Base-by-base conservation (phyloP, 2,329 filamentous ascomycete genomes). In the Ophiostoma montium region DNA sequence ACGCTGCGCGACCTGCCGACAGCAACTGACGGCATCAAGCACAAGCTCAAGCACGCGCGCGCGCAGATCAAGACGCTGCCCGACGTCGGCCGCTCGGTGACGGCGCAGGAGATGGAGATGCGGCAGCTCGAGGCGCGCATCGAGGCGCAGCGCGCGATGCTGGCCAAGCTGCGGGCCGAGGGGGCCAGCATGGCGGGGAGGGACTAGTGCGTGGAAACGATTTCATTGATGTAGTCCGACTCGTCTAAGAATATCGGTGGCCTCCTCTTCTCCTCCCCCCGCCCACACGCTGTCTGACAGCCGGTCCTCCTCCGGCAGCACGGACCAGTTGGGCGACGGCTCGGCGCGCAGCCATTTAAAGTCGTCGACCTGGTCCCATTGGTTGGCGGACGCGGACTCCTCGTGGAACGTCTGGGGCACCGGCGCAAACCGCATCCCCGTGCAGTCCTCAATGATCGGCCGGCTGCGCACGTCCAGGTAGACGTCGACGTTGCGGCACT, bases 291-390 rank as follows among this genome's bases (percentile, higher is more conserved):
- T 68, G 2, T 82, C 76, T 0, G 66, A 56, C 12, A 90, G 65
- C 21, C 74, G 73, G 49, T 81, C 68, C 1, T 70, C 69, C 47
- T 78, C 72, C 1, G 76, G 69, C 19, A 96, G 57, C 2, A 86
- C 65, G 32, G 70, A 76, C 87, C 90, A 98, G 61, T 98, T 89
- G 2, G 92, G 92, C 60, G 86, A 95, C 30, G 78, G 78, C 51
- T 85, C 86, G 15, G 76, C 72, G 64, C 89, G 94, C 54, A 95
- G 75, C 92, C 92, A 96, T 66, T 94, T 94, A 71, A 98, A 98
- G 63, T 98, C 92, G 63, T 96, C 86, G 15, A 96, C 85, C 59
- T 92, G 80, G 57, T 89, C 76, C 86, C 87, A 98, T 58, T 84
- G 76, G 61, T 94, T 90, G 51, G 66, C 65, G 3, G 23, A 4